These are phyloP conservation scores for Hypoxylon crocopeplum DNA, from an alignment of 495 filamentous ascomycete species.

Conservation along the genomic window DNA sequence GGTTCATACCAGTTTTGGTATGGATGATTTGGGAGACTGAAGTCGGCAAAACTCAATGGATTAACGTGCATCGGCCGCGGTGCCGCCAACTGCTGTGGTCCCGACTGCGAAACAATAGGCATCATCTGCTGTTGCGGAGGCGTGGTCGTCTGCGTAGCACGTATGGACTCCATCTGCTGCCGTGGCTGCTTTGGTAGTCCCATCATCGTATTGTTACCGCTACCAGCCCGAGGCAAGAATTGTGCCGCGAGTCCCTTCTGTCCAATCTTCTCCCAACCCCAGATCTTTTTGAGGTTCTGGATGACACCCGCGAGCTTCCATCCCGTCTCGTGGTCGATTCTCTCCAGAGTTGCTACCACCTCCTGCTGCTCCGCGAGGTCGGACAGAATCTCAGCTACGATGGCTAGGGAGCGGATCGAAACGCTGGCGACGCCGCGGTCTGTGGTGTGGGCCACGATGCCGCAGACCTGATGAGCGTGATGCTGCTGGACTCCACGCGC, in stretches of 20 bases:
- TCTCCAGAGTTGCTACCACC: slow-evolving; percentile 76
- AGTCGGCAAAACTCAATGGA: slow-evolving; percentile 73
- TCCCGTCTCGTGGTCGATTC: slow-evolving; percentile 76
- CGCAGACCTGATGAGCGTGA: slow-evolving; percentile 84
- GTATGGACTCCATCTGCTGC: slow-evolving; percentile 32
- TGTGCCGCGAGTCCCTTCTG: slow-evolving; percentile 30
- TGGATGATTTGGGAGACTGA: slow-evolving; percentile 74
- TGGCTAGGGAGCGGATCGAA: slow-evolving; percentile 76
- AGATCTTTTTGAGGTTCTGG: slow-evolving; percentile 72
- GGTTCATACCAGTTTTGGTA: slow-evolving; percentile 71
- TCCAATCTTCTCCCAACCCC: slow-evolving; percentile 72
- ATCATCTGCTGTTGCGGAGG: slow-evolving; percentile 40
- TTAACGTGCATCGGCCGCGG: slow-evolving; percentile 59
- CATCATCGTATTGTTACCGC: slow-evolving; percentile 13
- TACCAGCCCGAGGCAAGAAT: slow-evolving; percentile 19
- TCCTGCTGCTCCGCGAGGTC: slow-evolving; percentile 79
- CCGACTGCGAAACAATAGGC: slow-evolving; percentile 24
- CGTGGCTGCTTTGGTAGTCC: slow-evolving; percentile 34
- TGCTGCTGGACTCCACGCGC: slow-evolving; percentile 71
- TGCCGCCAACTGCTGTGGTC: slow-evolving; percentile 36
- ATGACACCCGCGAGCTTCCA: slow-evolving; percentile 76
- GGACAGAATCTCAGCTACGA: slow-evolving; percentile 77
- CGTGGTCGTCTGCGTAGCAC: slow-evolving; percentile 28
- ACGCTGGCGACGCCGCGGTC: slow-evolving; percentile 80
- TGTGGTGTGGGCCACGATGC: slow-evolving; percentile 83